Evolutionary conservation across 257 asterid genomes (phyloP).

Genomic region (Primulina huaijiensis): DNA sequence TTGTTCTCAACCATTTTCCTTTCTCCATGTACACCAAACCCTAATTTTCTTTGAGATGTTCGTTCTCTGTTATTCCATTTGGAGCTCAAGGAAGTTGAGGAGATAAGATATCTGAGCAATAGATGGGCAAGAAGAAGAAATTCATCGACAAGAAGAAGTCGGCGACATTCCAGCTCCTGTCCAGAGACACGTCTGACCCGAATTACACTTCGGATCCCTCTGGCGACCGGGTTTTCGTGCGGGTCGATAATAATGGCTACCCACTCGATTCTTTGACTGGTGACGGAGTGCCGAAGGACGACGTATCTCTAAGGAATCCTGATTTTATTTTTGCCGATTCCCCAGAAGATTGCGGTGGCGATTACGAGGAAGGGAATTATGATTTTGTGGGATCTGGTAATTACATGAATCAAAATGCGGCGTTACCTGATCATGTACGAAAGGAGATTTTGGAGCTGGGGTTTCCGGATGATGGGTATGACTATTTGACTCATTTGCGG

Average conservation of each 20-base stretch:
- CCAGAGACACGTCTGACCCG: slow-evolving; percentile 85
- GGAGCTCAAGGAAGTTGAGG: not conserved
- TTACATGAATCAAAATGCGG: slow-evolving; percentile 16
- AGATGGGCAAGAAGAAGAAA: slow-evolving; percentile 65
- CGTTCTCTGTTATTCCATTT: not conserved
- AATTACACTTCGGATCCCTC: slow-evolving; percentile 54
- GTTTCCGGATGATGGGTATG: slow-evolving; percentile 95
- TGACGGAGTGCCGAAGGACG: slow-evolving; percentile 27
- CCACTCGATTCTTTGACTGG: slow-evolving; percentile 32
- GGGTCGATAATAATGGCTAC: slow-evolving; percentile 67
- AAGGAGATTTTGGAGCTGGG: slow-evolving; percentile 89
- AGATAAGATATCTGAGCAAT: not conserved
- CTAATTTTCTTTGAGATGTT: not conserved
- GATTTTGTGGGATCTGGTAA: slow-evolving; percentile 20
- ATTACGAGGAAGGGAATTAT: slow-evolving; percentile 21
- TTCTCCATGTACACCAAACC: not conserved
- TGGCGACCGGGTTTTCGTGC: slow-evolving; percentile 69
- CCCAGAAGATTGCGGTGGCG: slow-evolving; percentile 41
- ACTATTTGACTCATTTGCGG: slow-evolving; percentile 71
- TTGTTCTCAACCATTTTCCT: no score
- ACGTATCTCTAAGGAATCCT: slow-evolving; percentile 24
- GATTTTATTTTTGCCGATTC: slow-evolving; percentile 65
- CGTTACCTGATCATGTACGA: slow-evolving; percentile 63
- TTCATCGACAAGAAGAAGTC: slow-evolving; percentile 83
- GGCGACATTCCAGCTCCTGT: slow-evolving; percentile 80